These are phyloP conservation scores for Aspergillus tanneri DNA, from an alignment of 2,329 filamentous ascomycete species.

Conservation along the genomic window DNA sequence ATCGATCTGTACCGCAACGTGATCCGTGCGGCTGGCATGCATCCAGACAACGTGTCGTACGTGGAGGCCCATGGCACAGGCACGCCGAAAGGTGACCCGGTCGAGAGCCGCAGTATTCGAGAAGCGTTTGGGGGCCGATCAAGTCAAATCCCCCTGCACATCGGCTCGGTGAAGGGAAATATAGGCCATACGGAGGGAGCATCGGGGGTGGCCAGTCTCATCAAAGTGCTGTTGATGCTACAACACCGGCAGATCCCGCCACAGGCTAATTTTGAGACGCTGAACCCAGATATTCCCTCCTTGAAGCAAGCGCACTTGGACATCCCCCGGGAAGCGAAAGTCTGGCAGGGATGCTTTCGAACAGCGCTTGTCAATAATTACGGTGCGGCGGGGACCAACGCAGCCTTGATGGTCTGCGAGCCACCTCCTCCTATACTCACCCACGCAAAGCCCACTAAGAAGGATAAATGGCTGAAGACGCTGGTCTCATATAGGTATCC, in stretches of 20 bases:
- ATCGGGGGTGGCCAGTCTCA: constrained; percentile 25
- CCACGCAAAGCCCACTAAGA: too few species aligned
- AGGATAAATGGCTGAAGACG: too few species aligned
- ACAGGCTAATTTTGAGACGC: constrained; percentile 4
- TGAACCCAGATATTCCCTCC: constrained; percentile 5
- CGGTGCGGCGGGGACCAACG: background rate
- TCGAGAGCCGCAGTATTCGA: constrained; percentile 5
- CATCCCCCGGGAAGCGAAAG: background rate
- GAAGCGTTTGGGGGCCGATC: constrained; percentile 1
- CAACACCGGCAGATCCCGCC: constrained; percentile 2
- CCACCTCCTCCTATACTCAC: too few species aligned
- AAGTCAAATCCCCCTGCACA: background rate
- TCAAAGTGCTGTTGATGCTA: constrained; percentile 24
- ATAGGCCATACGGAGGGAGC: constrained; percentile 31
- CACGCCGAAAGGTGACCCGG: constrained; percentile 6
- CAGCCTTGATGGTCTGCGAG: background rate
- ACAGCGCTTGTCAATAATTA: background rate
- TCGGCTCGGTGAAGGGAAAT: constrained; percentile 27
- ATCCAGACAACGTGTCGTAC: background rate
- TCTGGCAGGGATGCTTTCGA: background rate
- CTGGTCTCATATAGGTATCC: too few species aligned
- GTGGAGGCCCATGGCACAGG: constrained; percentile 10
- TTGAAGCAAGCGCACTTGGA: background rate
- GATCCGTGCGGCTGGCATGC: background rate
- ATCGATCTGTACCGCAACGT: background rate